Conservation (phyloP, 495 filamentous ascomycete species). For the Penicillium coprophilum region DNA sequence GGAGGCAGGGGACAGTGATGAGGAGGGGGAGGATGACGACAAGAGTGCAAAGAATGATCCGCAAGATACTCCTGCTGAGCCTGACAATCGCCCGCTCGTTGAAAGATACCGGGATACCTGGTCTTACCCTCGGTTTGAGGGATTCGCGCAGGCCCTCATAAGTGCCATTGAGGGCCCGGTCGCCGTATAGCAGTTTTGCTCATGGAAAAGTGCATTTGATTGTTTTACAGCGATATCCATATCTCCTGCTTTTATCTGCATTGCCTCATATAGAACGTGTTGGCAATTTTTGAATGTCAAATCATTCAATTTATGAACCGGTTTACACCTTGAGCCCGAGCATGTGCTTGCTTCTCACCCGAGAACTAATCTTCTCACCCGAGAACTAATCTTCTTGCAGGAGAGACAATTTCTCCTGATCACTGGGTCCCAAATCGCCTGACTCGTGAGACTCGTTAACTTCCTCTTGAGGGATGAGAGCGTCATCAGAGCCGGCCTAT, state of each 20-base stretch:
- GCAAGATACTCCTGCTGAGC: constrained; percentile 41
- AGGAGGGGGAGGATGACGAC: constrained; percentile 38
- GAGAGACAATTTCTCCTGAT: background rate
- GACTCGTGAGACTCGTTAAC: background rate
- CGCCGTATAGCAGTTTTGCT: background rate
- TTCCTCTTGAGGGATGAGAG: background rate
- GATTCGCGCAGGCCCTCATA: constrained; percentile 60
- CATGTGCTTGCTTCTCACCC: background rate
- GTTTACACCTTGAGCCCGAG: background rate
- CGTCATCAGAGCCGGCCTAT: background rate
- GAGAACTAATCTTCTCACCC: background rate
- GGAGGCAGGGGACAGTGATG: constrained; percentile 36
- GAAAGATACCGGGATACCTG: constrained; percentile 79
- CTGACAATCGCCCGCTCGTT: constrained; percentile 60
- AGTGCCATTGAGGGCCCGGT: constrained; percentile 38
- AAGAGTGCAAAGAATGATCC: constrained; percentile 48
- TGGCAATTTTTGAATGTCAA: background rate
- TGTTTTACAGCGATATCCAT: constrained; percentile 13
- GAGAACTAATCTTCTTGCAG: background rate
- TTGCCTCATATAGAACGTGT: constrained; percentile 15
- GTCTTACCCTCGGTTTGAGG: constrained; percentile 68
- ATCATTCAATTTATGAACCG: background rate
- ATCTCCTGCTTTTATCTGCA: constrained; percentile 1
- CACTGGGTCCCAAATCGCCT: background rate
- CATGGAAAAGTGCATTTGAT: background rate